Base-by-base conservation (phyloP, 768 basidiomycete species). In the Xanthoconium purpureum region DNA sequence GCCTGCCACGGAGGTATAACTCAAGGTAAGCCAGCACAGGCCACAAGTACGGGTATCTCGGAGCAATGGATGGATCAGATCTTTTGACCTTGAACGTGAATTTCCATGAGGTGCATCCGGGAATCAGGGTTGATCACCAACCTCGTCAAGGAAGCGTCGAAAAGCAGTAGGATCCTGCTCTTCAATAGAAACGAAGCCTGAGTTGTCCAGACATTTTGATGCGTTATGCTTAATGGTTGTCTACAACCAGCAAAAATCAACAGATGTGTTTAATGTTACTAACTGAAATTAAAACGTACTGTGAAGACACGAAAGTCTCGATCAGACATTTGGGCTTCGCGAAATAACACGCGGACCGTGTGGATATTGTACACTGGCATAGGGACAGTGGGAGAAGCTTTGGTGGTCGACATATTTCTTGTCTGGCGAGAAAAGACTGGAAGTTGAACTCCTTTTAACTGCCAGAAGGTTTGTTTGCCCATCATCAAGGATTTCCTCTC, bases 31-130 rank as follows among this genome's bases (percentile, higher is more conserved):
- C 59, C 29, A 63, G 11, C 6, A 62, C 55, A 3, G 56, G 54
- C 63, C 65, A 66, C 0, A 47, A 43, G 29, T 60, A 51, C 1
- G 61, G 54, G 17, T 65, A 67, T 47, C 39, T 59, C 51, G 36
- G 48, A 13, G 54, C 29, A 28, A 67, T 28, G 8, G 28, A 52
- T 10, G 55, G 57, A 6, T 68, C 35, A 6, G 13, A 14, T 29
- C 33, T 55, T 47, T 62, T 66, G 2, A 63, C 29, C 64, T 64
- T 54, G 17, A 24, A 17, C 18, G 6, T 13, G 18, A 29, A 32
- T 53, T 15, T 49, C 11, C 3, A 54, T 38, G 39, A 5, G 24
- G 38, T 39, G 42, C 35, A 35, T 29, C 38, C 43, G 10, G 6
- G 29, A 38, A 30, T 28, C 12, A 30, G 9, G 29, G 11, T 24